Conservation (phyloP, 148 eudicot species). For the Chenopodium quinoa region DNA sequence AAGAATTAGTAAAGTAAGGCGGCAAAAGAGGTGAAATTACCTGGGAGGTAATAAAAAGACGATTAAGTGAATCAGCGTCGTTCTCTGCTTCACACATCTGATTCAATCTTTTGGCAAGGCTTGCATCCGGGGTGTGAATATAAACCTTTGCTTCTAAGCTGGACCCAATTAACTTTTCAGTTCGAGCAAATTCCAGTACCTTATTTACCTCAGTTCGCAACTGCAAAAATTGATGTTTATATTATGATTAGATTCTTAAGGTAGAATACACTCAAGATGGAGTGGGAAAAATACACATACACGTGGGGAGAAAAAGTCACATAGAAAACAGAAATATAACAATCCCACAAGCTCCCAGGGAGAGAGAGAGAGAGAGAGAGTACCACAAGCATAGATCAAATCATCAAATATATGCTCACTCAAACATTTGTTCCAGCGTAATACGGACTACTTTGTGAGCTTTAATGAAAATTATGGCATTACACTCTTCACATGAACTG, state of each 20-base stretch:
- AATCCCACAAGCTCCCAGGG: background rate
- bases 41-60: conserved; percentile 95
- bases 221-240: conserved; percentile 35
- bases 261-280: background rate
- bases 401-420: background rate
- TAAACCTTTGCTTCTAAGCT: conserved; percentile 95
- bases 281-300: background rate
- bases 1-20: background rate
- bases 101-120: conserved; percentile 50
- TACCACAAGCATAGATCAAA: background rate
- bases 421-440: background rate
- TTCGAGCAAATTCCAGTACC: conserved; percentile 83
- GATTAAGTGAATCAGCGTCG: conserved; percentile 75
- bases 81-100: conserved; percentile 59
- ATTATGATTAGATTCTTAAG: too few species aligned
- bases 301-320: background rate
- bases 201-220: conserved; percentile 95
- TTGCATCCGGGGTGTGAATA: conserved; percentile 58
- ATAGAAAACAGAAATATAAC: background rate
- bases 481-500: background rate
- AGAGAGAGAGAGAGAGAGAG: too few species aligned
- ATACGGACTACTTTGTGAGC: background rate
- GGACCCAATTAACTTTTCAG: conserved; percentile 81
- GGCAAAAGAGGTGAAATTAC: conserved; percentile 31
- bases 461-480: background rate